Conservation (phyloP, 495 filamentous ascomycete genomes). For the Xylaria palmicola region DNA sequence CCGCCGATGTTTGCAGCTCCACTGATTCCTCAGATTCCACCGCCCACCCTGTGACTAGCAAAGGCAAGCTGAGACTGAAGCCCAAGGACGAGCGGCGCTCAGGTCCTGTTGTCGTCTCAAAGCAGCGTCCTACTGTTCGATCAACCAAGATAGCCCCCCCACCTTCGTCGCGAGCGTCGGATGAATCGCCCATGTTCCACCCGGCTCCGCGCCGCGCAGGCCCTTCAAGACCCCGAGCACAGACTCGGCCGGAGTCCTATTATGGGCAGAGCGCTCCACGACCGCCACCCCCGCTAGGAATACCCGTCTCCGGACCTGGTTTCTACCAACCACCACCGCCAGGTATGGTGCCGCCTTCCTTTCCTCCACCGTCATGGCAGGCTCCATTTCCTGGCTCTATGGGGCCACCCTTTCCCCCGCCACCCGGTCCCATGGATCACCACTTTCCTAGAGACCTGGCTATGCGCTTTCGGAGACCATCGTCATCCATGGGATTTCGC, state of each 20-base stretch:
- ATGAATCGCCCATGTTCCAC: conserved; percentile 43
- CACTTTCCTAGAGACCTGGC: conserved; percentile 31
- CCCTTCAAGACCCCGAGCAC: conserved; percentile 41
- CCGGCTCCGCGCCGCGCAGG: conserved; percentile 29
- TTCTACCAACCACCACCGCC: conserved; percentile 27
- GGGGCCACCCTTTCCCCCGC: conserved; percentile 21
- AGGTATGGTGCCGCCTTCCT: conserved; percentile 24
- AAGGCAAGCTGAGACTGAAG: conserved; percentile 25
- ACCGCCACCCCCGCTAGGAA: conserved; percentile 26
- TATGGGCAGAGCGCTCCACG: conserved; percentile 35
- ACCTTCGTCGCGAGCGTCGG: conserved; percentile 28
- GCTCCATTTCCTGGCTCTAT: conserved; percentile 12
- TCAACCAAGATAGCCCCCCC: conserved; percentile 25
- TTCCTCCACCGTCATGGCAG: conserved; percentile 16
- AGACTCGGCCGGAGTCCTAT: conserved; percentile 39
- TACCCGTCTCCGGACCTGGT: conserved; percentile 30
- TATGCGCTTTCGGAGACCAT: conserved; percentile 38
- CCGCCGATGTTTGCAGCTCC: conserved; percentile 22
- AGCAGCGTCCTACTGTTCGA: conserved; percentile 24
- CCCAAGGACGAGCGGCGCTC: conserved; percentile 31
- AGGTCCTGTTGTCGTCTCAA: conserved; percentile 16
- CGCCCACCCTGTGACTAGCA: conserved; percentile 29
- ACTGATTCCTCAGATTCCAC: conserved; percentile 41
- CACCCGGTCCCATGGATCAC: conserved; percentile 28
- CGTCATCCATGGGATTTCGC: conserved; percentile 45